Evolutionary conservation across 2,329 filamentous ascomycete genomes (phyloP), one percentile per base, ranked within the genome.

Genomic region (Trichoderma polysporum): DNA sequence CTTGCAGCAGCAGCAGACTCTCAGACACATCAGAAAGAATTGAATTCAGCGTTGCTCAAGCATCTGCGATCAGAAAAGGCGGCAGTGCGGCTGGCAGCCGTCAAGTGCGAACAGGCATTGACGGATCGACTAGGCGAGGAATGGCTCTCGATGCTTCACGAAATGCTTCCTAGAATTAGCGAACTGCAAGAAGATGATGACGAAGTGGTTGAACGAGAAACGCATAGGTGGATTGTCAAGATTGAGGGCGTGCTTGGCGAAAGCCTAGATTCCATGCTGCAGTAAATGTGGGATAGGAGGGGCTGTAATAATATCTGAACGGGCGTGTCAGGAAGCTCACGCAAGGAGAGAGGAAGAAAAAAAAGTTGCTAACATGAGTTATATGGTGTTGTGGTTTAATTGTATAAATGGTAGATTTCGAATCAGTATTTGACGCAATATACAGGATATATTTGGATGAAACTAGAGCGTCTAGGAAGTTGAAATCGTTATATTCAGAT

Each of bases 141-240:
- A 76, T 99, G 95, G 95, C 80, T 99, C 68, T 87, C 89, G 1
- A 86, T 96, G 82, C 78, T 98, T 75, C 93, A 94, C 0, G 95
- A 99, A 85, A 98, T 97, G 91, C 81, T 99, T 76, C 94, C 96
- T 22, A 92, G 94, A 70, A 97, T 99, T 73, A 96, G 92, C 74
- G 95, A 99, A 81, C 79, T 97, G 74, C 91, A 97, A 80, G 95
- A 99, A 76, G 95, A 99, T 76, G 95, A 98, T 72, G 94, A 98
- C 75, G 95, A 98, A 80, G 85, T 86, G 31, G 94, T 99, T 27
- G 95, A 99, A 82, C 84, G 88, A 75, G 94, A 97, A 82, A 94
- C 93, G 41, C 87, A 94, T 76, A 85, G 88, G 74, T 97, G 95
- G 94, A 95, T 98, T 73, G 86, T 90, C 75, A 89, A 89, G 79